Evolutionary conservation across 495 filamentous ascomycete genomes (phyloP).

Genomic region (Aspergillus biplanus): DNA sequence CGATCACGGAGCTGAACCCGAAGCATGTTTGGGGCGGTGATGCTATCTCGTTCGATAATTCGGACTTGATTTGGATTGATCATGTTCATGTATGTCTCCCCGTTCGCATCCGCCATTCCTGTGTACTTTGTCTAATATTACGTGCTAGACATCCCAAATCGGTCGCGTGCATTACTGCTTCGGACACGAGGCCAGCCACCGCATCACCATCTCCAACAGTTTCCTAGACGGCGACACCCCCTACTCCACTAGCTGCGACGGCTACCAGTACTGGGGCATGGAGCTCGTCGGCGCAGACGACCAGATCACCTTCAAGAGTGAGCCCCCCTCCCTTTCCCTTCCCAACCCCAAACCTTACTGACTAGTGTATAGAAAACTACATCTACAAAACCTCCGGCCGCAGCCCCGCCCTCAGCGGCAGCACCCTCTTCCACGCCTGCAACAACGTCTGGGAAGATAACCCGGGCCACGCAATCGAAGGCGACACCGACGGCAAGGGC

Average conservation of each 20-base stretch:
- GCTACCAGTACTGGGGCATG: conserved; percentile 50
- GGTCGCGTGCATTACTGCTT: conserved; percentile 49
- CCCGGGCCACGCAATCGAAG: conserved; percentile 58
- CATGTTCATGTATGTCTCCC: conserved; percentile 42
- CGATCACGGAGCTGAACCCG: conserved; percentile 49
- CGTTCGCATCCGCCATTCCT: too few species aligned
- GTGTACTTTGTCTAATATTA: too few species aligned
- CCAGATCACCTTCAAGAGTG: conserved; percentile 42
- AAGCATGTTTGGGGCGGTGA: conserved; percentile 54
- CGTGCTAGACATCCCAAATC: conserved; percentile 46
- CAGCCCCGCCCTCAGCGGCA: conserved; percentile 30
- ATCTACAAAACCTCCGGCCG: conserved; percentile 38
- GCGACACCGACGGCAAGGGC: conserved; percentile 49
- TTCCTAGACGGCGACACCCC: conserved; percentile 42
- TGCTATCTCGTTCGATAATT: conserved; percentile 44
- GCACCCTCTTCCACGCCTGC: conserved; percentile 41
- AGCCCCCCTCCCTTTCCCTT: conserved; percentile 35
- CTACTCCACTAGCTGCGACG: conserved; percentile 47
- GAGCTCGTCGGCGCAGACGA: conserved; percentile 44
- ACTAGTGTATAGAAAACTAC: conserved; percentile 35
- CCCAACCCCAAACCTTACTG: conserved; percentile 34
- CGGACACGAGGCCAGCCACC: conserved; percentile 39
- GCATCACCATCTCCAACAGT: conserved; percentile 49
- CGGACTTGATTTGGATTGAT: conserved; percentile 50
- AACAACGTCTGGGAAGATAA: conserved; percentile 62